Evolutionary conservation across 805 yeast species (phyloP), one percentile per base, ranked within the genome.

Genomic region (Metschnikowia arizonensis): DNA sequence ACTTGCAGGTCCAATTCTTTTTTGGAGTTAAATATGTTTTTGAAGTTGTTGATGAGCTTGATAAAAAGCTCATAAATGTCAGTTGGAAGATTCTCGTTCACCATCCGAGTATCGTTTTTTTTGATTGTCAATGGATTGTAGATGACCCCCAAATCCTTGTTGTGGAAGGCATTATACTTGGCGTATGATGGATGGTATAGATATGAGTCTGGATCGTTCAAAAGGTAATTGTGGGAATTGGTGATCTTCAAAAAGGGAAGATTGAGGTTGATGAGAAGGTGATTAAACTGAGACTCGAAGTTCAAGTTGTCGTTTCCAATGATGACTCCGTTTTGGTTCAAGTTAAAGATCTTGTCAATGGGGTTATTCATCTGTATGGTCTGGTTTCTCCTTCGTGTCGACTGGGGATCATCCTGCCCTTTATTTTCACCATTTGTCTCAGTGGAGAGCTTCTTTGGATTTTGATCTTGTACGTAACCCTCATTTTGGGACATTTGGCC

Each of bases 1-100:
- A 78, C 68, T 44, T 76, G 70, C 48, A 68, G 69, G 53, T 78
- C 83, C 44, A 72, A 56, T 55, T 72, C 67, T 42, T 61, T 61
- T 50, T 66, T 67, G 44, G 59, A 58, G 42, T 52, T 59, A 53
- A 71, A 70, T 2, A 71, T 45, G 43, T 65, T 68, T 46, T 71
- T 71, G 54, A 71, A 70, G 47, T 69, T 70, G 55, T 69, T 70
- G 49, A 72, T 66, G 34, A 72, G 63, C 50, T 69, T 71, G 33
- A 70, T 69, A 54, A 71, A 72, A 39, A 71, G 56, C 40, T 70
- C 74, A 50, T 72, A 69, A 14, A 71, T 68, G 50, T 72, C 75
- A 6, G 57, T 53, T 0, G 76, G 76, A 11, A 71, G 54, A 35
- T 55, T 56, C 24, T 50, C 49, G 48, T 48, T 38, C 9, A 39